These are phyloP conservation scores for Galerina sulciceps DNA, from an alignment of 768 basidiomycete genomes.

Conservation along the genomic window DNA sequence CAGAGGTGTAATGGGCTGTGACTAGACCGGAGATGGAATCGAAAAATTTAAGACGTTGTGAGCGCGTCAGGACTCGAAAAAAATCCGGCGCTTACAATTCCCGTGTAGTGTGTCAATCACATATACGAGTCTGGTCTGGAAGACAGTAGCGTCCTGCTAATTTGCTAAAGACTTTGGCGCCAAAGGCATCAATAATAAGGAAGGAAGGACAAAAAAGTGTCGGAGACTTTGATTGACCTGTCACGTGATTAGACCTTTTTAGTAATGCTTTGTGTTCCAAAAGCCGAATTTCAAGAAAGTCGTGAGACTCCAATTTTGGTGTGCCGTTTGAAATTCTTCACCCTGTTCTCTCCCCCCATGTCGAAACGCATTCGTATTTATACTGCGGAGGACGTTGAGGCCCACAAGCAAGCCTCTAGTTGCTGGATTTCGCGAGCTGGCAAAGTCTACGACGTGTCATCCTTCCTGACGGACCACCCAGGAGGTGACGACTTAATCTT, in stretches of 20 bases:
- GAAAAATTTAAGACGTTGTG: too few relatives aligned
- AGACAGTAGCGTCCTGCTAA: too few relatives aligned
- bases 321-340: not conserved
- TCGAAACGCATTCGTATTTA: slow-evolving; percentile 75
- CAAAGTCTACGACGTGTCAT: slow-evolving; percentile 90
- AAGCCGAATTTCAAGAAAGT: slow-evolving; percentile 19
- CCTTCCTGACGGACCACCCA: slow-evolving; percentile 86
- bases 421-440: slow-evolving; percentile 85
- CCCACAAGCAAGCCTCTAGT: slow-evolving; percentile 60
- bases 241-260: slow-evolving; percentile 6
- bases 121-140: too few relatives aligned
- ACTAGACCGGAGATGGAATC: too few relatives aligned
- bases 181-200: too few relatives aligned
- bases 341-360: slow-evolving; percentile 37
- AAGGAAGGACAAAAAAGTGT: too few relatives aligned
- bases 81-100: too few relatives aligned
- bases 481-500: slow-evolving; percentile 94
- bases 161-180: too few relatives aligned
- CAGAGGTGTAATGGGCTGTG: too few relatives aligned
- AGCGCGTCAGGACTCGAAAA: too few relatives aligned
- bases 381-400: slow-evolving; percentile 72
- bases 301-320: slow-evolving; percentile 21
- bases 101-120: too few relatives aligned
- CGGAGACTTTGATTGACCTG: not conserved
- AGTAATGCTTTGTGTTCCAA: slow-evolving; percentile 1